Base-by-base conservation (phyloP, 2,329 filamentous ascomycete genomes). In the Gaeumannomyces tritici region DNA sequence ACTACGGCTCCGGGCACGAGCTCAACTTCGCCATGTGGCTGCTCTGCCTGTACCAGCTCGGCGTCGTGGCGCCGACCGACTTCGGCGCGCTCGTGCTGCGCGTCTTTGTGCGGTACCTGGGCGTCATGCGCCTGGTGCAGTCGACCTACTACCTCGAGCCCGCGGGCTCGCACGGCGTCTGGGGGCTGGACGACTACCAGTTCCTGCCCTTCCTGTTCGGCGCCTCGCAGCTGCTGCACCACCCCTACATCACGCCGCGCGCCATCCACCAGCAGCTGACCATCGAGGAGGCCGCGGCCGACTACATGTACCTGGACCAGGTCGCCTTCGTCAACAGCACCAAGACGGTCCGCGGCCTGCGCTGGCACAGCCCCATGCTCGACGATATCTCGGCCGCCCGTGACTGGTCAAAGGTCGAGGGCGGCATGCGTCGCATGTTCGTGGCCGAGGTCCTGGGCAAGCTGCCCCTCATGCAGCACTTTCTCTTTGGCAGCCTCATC, bases 321-420 rank as follows among this genome's bases (percentile, higher is more conserved):
- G 91, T 99, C 29, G 83, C 84, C 61, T 99, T 96, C 75, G 93
- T 99, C 63, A 97, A 98, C 76, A 90, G 87, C 68, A 96, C 96
- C 63, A 99, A 99, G 80, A 96, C 91, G 1, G 93, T 97, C 63
- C 91, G 96, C 70, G 93, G 93, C 1, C 78, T 99, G 64, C 84
- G 95, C 57, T 99, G 95, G 95, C 96, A 99, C 71, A 93, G 89
- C 66, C 95, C 96, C 4, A 98, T 99, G 96, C 84, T 99, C 24
- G 95, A 99, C 72, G 95, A 99, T 73, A 99, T 99, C 66, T 95
- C 90, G 4, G 88, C 91, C 1, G 89, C 93, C 21, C 93, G 91
- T 73, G 90, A 82, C 54, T 99, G 95, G 95, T 78, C 76, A 66
- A 99, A 99, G 79, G 89, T 99, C 60, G 93, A 98, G 73, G 89